Base-by-base conservation (phyloP, 2,329 filamentous ascomycete genomes). In the Exophiala sp. region DNA sequence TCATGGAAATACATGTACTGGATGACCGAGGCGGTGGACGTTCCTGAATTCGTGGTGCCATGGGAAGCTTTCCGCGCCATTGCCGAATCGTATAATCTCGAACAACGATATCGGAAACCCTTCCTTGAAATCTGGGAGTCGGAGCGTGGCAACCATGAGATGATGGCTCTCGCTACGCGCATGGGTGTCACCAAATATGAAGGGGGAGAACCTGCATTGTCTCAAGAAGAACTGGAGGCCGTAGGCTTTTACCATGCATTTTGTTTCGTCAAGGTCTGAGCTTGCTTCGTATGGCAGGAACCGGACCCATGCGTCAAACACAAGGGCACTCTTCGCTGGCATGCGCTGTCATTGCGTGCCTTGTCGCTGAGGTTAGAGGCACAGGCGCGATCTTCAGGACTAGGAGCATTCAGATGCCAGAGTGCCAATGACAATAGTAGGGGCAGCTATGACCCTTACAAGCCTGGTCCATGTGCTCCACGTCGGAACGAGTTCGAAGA, bases 1-100 rank as follows among this genome's bases (percentile, higher is more conserved):
- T 93, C 91, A 43, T 97, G 93, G 90, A 95, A 93, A 68, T 98
- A 98, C 72, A 95, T 82, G 64, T 98, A 95, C 73, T 95, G 89
- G 68, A 81, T 98, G 49, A 84, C 93, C 62, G 93, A 98, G 70
- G 93, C 93, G 0, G 93, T 98, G 16, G 91, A 97, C 66, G 88
- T 95, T 6, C 91, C 93, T 2, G 93, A 98, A 71, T 98, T 95
- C 65, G 91, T 98, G 1, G 93, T 98, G 1, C 93, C 93, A 0
- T 98, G 93, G 91, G 90, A 95, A 66, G 90, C 89, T 1, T 97
- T 98, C 73, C 87, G 93, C 70, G 90, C 88, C 63, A 73, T 97
- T 62, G 93, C 93, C 14, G 90, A 96, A 65, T 90, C 97, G 65
- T 98, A 91, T 75, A 96, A 96, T 62, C 80, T 98, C 5, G 93